Percentiles rank a stretch among this genome's conserved stretches.
phyloP scores from a whole-genome alignment of 116 monocot species.

The Trichopus zeylanicus region DNA sequence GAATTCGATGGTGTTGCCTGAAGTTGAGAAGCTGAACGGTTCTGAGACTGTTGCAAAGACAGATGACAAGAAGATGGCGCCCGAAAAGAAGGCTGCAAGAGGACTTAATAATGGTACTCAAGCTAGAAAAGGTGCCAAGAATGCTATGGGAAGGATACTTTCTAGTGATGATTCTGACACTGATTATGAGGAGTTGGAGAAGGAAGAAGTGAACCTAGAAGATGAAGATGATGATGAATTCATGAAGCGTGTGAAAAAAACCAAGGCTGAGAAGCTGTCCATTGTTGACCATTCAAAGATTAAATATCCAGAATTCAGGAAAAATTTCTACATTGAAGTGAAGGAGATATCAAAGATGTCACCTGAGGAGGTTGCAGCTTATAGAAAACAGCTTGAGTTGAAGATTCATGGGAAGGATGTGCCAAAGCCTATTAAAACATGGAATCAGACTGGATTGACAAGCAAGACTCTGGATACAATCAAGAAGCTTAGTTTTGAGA shows the following conservation, averaged over 20 bases:
- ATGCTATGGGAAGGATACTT: slow-evolving; percentile 67
- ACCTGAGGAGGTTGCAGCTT: slow-evolving; percentile 51
- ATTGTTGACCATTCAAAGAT: slow-evolving; percentile 94
- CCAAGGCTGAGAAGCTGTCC: slow-evolving; percentile 82
- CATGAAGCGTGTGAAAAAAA: slow-evolving; percentile 90
- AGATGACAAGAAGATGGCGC: slow-evolving; percentile 21
- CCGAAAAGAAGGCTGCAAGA: slow-evolving; percentile 9
- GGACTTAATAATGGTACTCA: slow-evolving; percentile 37
- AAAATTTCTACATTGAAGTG: slow-evolving; percentile 87
- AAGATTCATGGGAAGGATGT: slow-evolving; percentile 95
- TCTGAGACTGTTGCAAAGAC: slow-evolving; percentile 12
- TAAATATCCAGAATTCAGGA: slow-evolving; percentile 75
- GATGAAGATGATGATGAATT: slow-evolving; percentile 97
- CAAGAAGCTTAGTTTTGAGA: slow-evolving; percentile 83
- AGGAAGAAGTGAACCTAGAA: slow-evolving; percentile 46
- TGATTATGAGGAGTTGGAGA: slow-evolving; percentile 53
- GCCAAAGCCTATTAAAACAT: slow-evolving; percentile 91
- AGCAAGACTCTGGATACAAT: slow-evolving; percentile 79
- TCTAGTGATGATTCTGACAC: slow-evolving; percentile 80
- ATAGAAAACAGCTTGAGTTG: slow-evolving; percentile 75
- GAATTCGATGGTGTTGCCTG: slow-evolving; percentile 78
- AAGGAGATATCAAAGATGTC: slow-evolving; percentile 83
- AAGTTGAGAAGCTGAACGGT: slow-evolving; percentile 42
- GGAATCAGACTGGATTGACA: slow-evolving; percentile 81
- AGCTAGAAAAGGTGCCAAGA: slow-evolving; percentile 34